These are phyloP conservation scores for Tuber aestivum DNA, from an alignment of 495 filamentous ascomycete genomes.

Conservation along the genomic window DNA sequence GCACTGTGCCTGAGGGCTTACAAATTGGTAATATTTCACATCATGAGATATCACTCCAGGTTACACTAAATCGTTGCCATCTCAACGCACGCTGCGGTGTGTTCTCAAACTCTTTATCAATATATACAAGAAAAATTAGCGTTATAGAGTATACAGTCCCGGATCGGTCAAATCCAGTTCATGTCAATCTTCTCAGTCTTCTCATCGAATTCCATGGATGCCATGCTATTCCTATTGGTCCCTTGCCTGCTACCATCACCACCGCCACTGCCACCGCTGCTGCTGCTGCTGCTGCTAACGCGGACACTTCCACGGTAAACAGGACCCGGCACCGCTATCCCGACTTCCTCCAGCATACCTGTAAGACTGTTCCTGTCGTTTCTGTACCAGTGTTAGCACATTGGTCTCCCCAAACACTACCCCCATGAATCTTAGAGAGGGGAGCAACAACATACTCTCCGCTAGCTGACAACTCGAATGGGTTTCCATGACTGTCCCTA, in stretches of 20 bases:
- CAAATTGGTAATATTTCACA: neutral
- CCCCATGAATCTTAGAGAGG: neutral
- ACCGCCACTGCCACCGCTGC: neutral
- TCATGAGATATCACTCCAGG: neutral
- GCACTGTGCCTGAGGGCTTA: neutral
- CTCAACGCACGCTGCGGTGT: neutral
- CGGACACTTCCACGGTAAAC: neutral
- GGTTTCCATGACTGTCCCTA: conserved; percentile 21
- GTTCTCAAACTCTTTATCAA: neutral
- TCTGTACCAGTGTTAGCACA: neutral
- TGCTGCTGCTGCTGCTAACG: neutral
- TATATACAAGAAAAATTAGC: neutral
- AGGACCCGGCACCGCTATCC: neutral
- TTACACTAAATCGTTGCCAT: neutral
- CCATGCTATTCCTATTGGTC: conserved; percentile 12
- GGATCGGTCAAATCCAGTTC: conserved; percentile 18
- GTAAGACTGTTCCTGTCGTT: neutral
- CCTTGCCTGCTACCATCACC: neutral
- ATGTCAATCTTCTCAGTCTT: conserved; percentile 19
- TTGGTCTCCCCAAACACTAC: neutral
- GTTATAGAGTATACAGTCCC: neutral
- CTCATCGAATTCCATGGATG: neutral
- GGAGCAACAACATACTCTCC: neutral
- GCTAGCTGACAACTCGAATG: conserved; percentile 16
- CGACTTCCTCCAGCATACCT: neutral